Evolutionary conservation across 108 stramenopile genomes (phyloP).

Genomic region (Stephanodiscus minutulus): DNA sequence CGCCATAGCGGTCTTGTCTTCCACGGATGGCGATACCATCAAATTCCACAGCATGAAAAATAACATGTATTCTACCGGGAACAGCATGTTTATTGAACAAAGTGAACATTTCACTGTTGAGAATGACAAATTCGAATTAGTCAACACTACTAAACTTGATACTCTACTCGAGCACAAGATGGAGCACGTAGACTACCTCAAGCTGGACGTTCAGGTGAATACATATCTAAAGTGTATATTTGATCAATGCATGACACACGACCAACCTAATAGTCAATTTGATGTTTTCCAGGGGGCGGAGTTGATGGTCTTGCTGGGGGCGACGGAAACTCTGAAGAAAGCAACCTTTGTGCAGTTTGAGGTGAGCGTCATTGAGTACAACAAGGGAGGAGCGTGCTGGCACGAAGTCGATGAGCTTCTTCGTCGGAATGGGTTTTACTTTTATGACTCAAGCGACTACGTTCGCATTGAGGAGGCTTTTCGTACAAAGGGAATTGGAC

Average conservation of each 20-base stretch:
- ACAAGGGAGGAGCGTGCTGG: constrained; percentile 42
- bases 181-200: constrained; percentile 35
- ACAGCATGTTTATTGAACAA: constrained; percentile 39
- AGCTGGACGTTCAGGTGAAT: constrained; percentile 38
- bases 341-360: constrained; percentile 48
- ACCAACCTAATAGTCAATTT: background rate
- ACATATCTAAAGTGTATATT: background rate
- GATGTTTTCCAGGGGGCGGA: constrained; percentile 28
- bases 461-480: constrained; percentile 6
- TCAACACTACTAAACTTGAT: constrained; percentile 36
- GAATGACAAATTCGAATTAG: constrained; percentile 4
- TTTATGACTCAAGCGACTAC: constrained; percentile 34
- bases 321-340: constrained; percentile 21
- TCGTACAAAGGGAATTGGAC: constrained; percentile 29
- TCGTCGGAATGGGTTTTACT: constrained; percentile 29
- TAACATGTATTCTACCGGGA: constrained; percentile 24
- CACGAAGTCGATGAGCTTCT: constrained; percentile 38
- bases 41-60: constrained; percentile 13
- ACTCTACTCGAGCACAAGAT: constrained; percentile 16
- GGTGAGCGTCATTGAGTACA: constrained; percentile 36
- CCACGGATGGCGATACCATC: constrained; percentile 4
- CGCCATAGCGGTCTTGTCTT: constrained; percentile 22
- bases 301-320: constrained; percentile 30
- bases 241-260: background rate
- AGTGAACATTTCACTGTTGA: constrained; percentile 11